These are phyloP conservation scores for Daldinia sp. DNA, from an alignment of 2,329 filamentous ascomycete genomes.

Conservation along the genomic window DNA sequence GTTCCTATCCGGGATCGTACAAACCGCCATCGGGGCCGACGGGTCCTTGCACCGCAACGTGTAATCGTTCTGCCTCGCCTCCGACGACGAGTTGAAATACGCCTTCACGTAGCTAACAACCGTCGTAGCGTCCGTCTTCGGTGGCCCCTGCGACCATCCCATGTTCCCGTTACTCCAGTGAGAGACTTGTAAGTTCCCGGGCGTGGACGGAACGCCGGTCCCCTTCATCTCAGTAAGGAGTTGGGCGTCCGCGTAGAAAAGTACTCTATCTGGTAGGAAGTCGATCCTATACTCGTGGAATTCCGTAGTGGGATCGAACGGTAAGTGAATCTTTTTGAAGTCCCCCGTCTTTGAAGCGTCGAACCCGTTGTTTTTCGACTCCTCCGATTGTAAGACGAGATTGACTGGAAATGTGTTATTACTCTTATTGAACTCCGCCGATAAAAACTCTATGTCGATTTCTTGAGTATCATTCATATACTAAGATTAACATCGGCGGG, in stretches of 20 bases:
- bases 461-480: conserved; percentile 84
- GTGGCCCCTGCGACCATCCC: conserved; percentile 78
- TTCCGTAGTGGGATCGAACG: conserved; percentile 72
- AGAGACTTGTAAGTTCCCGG: conserved; percentile 77
- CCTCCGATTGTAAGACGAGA: conserved; percentile 78
- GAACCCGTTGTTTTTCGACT: conserved; percentile 69
- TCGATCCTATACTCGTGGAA: conserved; percentile 88
- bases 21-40: conserved; percentile 56
- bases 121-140: conserved; percentile 70
- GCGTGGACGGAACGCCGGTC: conserved; percentile 66
- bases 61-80: conserved; percentile 56
- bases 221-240: conserved; percentile 68
- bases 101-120: conserved; percentile 78
- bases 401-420: conserved; percentile 72
- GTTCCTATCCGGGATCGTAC: conserved; percentile 62
- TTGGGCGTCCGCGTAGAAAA: conserved; percentile 76
- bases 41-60: conserved; percentile 57
- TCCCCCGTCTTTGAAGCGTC: conserved; percentile 71
- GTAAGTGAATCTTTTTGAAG: conserved; percentile 69
- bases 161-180: conserved; percentile 84
- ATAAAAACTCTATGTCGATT: conserved; percentile 85
- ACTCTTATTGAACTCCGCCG: conserved; percentile 67
- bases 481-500: conserved; percentile 56
- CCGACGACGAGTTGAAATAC: conserved; percentile 79
- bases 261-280: conserved; percentile 71